Percentiles rank a stretch among this genome's conserved stretches.
These are phyloP conservation scores for Neurospora pannonica DNA, from an alignment of 495 filamentous ascomycete species.

Conservation along the genomic window DNA sequence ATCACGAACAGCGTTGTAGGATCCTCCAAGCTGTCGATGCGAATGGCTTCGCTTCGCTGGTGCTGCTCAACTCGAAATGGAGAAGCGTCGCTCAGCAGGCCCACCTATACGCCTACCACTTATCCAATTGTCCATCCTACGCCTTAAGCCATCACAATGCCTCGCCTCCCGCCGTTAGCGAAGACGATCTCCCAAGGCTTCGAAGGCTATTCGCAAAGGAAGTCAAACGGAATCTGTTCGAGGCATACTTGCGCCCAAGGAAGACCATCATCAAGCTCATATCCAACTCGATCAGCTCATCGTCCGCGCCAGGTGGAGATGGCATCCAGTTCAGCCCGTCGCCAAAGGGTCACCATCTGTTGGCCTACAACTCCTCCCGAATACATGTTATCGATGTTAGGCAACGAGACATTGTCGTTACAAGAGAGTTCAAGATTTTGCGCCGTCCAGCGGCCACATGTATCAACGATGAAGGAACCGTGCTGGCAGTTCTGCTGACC, in stretches of 20 bases:
- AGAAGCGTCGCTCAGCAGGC: slow-evolving; percentile 59
- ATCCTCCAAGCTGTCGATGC: slow-evolving; percentile 68
- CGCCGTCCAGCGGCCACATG: slow-evolving; percentile 68
- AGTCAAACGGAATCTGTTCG: slow-evolving; percentile 70
- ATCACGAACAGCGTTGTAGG: slow-evolving; percentile 32
- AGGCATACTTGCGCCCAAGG: slow-evolving; percentile 62
- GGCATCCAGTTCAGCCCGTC: slow-evolving; percentile 78
- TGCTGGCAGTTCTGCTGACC: slow-evolving; percentile 70
- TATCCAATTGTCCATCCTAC: slow-evolving; percentile 62
- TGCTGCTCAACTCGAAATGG: slow-evolving; percentile 76
- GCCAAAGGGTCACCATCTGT: slow-evolving; percentile 58
- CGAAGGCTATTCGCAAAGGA: slow-evolving; percentile 60
- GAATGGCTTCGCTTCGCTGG: slow-evolving; percentile 71
- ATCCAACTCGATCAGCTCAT: slow-evolving; percentile 75
- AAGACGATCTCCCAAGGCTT: slow-evolving; percentile 48
- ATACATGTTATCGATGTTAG: slow-evolving; percentile 70
- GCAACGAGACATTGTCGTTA: slow-evolving; percentile 47
- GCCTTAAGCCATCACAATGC: slow-evolving; percentile 38
- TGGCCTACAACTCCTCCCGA: slow-evolving; percentile 79
- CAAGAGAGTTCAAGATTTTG: slow-evolving; percentile 69
- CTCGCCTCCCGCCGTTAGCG: slow-evolving; percentile 30
- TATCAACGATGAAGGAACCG: slow-evolving; percentile 66
- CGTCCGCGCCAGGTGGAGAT: slow-evolving; percentile 73
- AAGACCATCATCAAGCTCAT: slow-evolving; percentile 65
- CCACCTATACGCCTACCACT: slow-evolving; percentile 66